Evolutionary conservation across 441 rosid genomes (phyloP).

Genomic region (Croton laevigatus): DNA sequence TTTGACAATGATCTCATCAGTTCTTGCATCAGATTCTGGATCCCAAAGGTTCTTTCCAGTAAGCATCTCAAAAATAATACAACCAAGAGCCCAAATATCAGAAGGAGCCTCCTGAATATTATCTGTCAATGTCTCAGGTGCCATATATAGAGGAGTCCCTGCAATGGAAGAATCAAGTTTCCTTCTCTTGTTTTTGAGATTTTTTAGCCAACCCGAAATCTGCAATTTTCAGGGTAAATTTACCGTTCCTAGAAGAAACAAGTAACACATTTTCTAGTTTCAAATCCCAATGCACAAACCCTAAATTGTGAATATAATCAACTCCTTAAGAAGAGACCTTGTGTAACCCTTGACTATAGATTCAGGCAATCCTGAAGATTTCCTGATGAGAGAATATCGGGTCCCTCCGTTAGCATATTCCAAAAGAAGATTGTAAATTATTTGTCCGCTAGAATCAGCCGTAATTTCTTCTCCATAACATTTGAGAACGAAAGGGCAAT

Average conservation of each 20-base stretch:
- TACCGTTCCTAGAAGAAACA: background rate
- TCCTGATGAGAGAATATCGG: conserved; percentile 7
- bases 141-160: conserved; percentile 30
- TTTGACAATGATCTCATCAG: conserved; percentile 10
- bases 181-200: conserved; percentile 17
- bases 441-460: background rate
- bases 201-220: conserved; percentile 35
- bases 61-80: conserved; percentile 30
- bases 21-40: background rate
- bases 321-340: background rate
- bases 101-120: conserved; percentile 28
- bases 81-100: conserved; percentile 37
- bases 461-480: background rate
- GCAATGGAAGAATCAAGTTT: conserved; percentile 17
- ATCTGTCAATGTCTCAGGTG: conserved; percentile 22
- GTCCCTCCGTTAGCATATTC: conserved; percentile 15
- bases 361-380: conserved; percentile 27
- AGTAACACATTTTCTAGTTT: conserved; percentile 29
- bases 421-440: background rate
- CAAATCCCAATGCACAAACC: conserved; percentile 17
- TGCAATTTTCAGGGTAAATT: conserved; percentile 25
- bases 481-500: background rate
- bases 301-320: background rate
- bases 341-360: conserved; percentile 19
- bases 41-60: conserved; percentile 28